These are phyloP conservation scores for Lagerstroemia speciosa DNA, from an alignment of 345 rosid species.

Conservation along the genomic window DNA sequence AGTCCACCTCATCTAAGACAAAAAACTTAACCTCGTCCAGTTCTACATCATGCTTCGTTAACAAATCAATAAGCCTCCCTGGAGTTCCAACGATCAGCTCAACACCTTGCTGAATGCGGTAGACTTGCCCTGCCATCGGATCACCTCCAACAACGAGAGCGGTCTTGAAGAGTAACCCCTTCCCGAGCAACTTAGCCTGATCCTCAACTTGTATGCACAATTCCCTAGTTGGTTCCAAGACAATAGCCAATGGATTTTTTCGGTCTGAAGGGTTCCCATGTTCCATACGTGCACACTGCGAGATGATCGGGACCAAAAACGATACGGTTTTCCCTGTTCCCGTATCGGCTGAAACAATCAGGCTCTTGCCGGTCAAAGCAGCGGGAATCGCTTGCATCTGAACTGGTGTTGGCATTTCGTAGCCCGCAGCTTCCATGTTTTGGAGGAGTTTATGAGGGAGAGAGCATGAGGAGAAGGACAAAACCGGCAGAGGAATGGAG, in stretches of 20 bases:
- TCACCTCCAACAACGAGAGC: constrained; percentile 93
- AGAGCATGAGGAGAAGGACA: constrained; percentile 58
- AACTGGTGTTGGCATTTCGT: constrained; percentile 66
- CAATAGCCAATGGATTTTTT: constrained; percentile 55
- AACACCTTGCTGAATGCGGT: constrained; percentile 76
- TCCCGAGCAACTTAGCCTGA: constrained; percentile 84
- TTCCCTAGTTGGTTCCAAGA: constrained; percentile 85
- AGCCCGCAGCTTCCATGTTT: constrained; percentile 67
- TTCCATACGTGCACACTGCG: constrained; percentile 41
- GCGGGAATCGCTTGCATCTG: constrained; percentile 90
- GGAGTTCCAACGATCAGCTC: constrained; percentile 83
- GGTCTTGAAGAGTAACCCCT: constrained; percentile 82
- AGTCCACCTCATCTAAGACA: constrained; percentile 87
- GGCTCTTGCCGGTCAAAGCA: constrained; percentile 51
- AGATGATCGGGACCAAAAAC: constrained; percentile 67
- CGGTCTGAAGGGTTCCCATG: constrained; percentile 17
- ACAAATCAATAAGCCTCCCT: constrained; percentile 79
- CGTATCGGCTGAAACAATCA: constrained; percentile 80
- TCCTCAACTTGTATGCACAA: constrained; percentile 84
- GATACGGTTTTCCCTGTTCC: constrained; percentile 93
- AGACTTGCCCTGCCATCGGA: constrained; percentile 64
- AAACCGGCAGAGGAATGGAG: constrained; percentile 42
- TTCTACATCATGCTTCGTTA: constrained; percentile 54
- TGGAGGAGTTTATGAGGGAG: constrained; percentile 53
- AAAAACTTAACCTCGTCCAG: constrained; percentile 40